phyloP scores from a whole-genome alignment of 2,329 filamentous ascomycete genomes.

The Epichloe sibirici region DNA sequence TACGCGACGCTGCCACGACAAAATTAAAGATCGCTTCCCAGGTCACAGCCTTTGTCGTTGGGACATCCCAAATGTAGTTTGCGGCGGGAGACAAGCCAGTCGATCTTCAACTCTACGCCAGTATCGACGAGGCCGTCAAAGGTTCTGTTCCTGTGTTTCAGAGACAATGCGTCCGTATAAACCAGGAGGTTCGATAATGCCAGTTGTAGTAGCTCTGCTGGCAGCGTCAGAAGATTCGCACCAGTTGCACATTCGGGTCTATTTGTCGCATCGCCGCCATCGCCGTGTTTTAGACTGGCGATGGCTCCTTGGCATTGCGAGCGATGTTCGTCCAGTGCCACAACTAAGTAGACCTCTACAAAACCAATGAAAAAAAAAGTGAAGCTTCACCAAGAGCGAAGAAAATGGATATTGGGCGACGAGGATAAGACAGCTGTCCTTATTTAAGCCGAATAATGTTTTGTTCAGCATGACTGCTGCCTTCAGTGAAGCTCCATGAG shows the following conservation, averaged over 20 bases:
- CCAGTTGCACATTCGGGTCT: background rate
- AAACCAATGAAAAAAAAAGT: no score
- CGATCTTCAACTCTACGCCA: constrained; percentile 51
- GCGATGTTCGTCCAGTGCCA: background rate
- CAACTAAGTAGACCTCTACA: background rate
- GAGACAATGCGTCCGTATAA: constrained; percentile 58
- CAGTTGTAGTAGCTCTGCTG: constrained; percentile 59
- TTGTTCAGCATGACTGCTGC: no score
- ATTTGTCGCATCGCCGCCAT: background rate
- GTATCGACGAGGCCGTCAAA: constrained; percentile 56
- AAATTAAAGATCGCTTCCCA: constrained; percentile 47
- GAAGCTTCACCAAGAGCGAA: no score
- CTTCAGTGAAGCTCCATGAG: no score
- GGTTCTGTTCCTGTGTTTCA: constrained; percentile 54
- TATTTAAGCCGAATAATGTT: no score
- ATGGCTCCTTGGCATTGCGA: background rate
- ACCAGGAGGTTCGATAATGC: constrained; percentile 47
- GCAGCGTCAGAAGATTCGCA: constrained; percentile 26
- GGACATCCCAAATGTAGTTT: constrained; percentile 54
- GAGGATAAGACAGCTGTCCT: no score
- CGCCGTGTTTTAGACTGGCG: background rate
- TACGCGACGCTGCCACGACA: constrained; percentile 48
- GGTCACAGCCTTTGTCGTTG: constrained; percentile 41
- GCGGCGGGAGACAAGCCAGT: constrained; percentile 55
- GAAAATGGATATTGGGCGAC: no score